Evolutionary conservation across 495 filamentous ascomycete genomes (phyloP).

Genomic region (Penicillium tannophilum): DNA sequence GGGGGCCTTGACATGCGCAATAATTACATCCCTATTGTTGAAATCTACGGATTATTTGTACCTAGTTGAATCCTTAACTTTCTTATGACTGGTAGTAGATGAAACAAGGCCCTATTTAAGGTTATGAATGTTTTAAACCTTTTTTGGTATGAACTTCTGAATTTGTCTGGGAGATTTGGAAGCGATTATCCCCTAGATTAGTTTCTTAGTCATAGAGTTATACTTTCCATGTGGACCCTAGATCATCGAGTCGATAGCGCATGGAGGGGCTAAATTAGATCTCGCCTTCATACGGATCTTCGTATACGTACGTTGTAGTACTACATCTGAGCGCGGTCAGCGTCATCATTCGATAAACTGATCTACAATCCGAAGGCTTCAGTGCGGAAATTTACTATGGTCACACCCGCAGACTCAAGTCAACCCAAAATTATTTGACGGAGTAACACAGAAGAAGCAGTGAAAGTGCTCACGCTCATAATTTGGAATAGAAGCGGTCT

Average conservation of each 20-base stretch:
- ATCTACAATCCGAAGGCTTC: no score
- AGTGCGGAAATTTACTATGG: no score
- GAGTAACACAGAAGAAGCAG: background rate
- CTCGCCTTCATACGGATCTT: no score
- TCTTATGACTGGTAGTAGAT: background rate
- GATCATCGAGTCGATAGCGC: no score
- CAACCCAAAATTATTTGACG: background rate
- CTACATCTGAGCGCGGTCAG: no score
- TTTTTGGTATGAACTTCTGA: background rate
- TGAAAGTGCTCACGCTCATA: background rate
- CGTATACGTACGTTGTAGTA: no score
- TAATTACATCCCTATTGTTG: conserved; percentile 2
- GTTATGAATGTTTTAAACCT: background rate
- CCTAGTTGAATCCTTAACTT: background rate
- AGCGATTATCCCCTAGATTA: no score
- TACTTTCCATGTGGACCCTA: no score
- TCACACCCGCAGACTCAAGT: no score
- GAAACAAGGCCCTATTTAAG: background rate
- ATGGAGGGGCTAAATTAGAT: no score
- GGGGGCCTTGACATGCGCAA: conserved; percentile 10
- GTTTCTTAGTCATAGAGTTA: no score
- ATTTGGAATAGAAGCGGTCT: background rate
- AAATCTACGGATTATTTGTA: conserved; percentile 7
- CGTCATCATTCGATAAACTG: no score
- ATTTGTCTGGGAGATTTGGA: background rate